Conservation (phyloP, 2,329 filamentous ascomycete genomes). For the Tolypocladium ovalisporum region DNA sequence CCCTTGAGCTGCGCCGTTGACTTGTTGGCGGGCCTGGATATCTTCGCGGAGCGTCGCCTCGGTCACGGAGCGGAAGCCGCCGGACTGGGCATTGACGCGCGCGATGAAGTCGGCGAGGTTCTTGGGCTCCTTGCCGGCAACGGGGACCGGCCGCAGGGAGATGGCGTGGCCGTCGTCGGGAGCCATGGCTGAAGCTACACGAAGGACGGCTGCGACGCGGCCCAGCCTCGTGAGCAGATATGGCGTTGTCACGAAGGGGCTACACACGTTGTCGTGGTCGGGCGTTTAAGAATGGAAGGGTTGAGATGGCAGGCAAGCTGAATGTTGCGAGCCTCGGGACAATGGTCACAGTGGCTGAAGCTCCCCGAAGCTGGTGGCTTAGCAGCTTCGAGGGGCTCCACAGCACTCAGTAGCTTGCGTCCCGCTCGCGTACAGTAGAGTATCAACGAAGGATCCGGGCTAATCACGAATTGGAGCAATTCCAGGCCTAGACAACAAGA, state of each 20-base stretch:
- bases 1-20: conserved; percentile 31
- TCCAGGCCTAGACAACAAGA: too few species aligned
- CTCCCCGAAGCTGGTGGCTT: background rate
- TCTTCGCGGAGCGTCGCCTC: conserved; percentile 63
- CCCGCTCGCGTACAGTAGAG: too few species aligned
- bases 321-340: background rate
- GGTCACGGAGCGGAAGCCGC: conserved; percentile 71
- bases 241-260: background rate
- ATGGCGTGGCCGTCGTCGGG: conserved; percentile 21
- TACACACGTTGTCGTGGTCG: background rate
- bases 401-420: too few species aligned
- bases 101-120: conserved; percentile 64
- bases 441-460: too few species aligned
- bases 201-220: background rate
- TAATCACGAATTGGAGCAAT: too few species aligned
- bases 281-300: background rate
- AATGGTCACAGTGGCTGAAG: background rate
- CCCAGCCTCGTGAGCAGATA: background rate
- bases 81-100: conserved; percentile 67
- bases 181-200: conserved; percentile 14
- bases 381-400: background rate
- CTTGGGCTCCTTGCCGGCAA: conserved; percentile 44
- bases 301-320: too few species aligned
- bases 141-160: conserved; percentile 32
- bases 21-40: conserved; percentile 37